These are phyloP conservation scores for Primulina eburnea DNA, from an alignment of 257 asterid genomes.

Conservation along the genomic window DNA sequence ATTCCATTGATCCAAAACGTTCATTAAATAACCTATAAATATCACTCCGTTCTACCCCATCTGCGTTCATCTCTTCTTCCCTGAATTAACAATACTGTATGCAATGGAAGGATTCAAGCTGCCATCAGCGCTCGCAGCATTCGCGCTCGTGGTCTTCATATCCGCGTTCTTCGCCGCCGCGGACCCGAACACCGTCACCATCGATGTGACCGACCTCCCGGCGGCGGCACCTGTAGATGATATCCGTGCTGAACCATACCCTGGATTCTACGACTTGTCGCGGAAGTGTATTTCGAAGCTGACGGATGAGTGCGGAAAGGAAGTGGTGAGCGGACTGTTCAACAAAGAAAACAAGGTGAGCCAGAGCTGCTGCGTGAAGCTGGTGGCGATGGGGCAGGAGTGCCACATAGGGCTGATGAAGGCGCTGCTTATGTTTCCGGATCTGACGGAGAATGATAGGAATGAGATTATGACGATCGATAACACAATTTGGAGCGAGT, in stretches of 20 bases:
- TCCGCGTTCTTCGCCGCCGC: too few relatives aligned
- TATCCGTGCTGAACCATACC: background rate
- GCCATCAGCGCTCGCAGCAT: background rate
- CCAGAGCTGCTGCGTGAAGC: background rate
- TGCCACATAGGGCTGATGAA: too few relatives aligned
- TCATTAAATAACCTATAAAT: background rate
- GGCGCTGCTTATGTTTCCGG: too few relatives aligned
- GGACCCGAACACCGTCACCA: too few relatives aligned
- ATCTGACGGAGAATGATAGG: too few relatives aligned
- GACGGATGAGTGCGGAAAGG: background rate
- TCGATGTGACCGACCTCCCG: too few relatives aligned
- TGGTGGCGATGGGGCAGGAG: too few relatives aligned
- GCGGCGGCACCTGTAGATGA: too few relatives aligned
- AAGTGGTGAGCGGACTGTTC: background rate
- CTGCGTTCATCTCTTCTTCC: background rate
- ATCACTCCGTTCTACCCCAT: background rate
- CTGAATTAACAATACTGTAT: background rate
- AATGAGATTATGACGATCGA: too few relatives aligned
- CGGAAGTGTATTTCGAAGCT: background rate
- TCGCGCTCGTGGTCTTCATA: too few relatives aligned
- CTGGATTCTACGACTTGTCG: background rate
- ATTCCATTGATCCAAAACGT: background rate
- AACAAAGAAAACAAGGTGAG: background rate
- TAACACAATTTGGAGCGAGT: too few relatives aligned
- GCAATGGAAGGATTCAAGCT: background rate